Evolutionary conservation across 345 rosid genomes (phyloP), one percentile per base, ranked within the genome.

Genomic region (Eucalyptus cloeziana): DNA sequence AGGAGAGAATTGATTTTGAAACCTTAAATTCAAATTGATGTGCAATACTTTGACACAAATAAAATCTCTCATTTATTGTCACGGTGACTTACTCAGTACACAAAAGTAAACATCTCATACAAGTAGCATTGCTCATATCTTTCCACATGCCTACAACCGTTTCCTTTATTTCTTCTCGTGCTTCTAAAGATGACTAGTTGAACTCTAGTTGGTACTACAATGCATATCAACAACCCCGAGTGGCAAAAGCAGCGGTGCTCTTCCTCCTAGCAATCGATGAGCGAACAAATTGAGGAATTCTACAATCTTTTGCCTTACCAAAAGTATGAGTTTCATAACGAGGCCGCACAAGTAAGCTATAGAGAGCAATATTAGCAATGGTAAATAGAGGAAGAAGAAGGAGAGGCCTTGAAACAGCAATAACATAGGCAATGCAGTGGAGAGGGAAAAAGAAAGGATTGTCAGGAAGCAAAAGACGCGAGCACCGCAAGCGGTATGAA

Each of bases 131-230:
- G 30, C 33, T 62, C 33, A 7, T 13, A 30, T 27, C 8, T 30
- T 62, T 62, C 33, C 71, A 30, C 71, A n/a, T 3, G 33, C 71
- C 71, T 30, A 62, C 9, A 62, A 62, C 19, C 4, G 5, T 62
- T 62, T 30, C 71, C 19, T 62, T 13, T 62, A 13, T 30, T 62
- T 62, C 69, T 62, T 62, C 71, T 62, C 13, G 8, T 60, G 71
- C 33, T 62, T 62, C 33, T 30, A 62, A 62, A n/a, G 71, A 62
- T 60, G 67, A 60, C 31, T 25, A 27, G 31, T 60, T 60, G n/a
- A 60, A 27, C 14, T 25, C 3, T 1, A 0, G 15, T 12, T 2
- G n/a, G 67, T 27, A 5, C n/a, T 60, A 27, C 14, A 27, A 5
- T 60, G 67, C n/a, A 27, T 60, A 60, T 60, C 7, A 0, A 27